Evolutionary conservation across 148 eudicot species (phyloP).

Genomic region (Rhododendron simsii): DNA sequence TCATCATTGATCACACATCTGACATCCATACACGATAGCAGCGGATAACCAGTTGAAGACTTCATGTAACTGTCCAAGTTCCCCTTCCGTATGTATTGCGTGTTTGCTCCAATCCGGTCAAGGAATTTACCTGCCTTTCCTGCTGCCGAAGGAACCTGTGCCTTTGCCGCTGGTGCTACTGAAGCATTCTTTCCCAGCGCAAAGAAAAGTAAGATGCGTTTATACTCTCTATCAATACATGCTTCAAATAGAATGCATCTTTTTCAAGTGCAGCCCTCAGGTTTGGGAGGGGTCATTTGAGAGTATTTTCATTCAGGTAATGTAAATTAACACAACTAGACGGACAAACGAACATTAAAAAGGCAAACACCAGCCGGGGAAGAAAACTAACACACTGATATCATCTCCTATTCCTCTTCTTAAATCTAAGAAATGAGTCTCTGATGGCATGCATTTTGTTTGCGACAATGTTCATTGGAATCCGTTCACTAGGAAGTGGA

Average conservation of each 20-base stretch:
- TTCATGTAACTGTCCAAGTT: too few relatives aligned
- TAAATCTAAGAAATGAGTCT: neutral
- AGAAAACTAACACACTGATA: too few relatives aligned
- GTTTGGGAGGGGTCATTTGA: neutral
- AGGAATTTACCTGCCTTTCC: too few relatives aligned
- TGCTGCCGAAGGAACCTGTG: too few relatives aligned
- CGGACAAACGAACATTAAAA: too few relatives aligned
- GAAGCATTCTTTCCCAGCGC: too few relatives aligned
- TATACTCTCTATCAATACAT: neutral
- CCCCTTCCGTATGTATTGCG: too few relatives aligned
- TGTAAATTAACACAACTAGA: neutral
- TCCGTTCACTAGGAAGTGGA: slow-evolving; percentile 8
- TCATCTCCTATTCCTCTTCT: neutral
- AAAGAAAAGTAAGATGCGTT: neutral
- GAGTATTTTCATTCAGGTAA: neutral
- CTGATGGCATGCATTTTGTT: slow-evolving; percentile 9
- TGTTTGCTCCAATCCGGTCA: too few relatives aligned
- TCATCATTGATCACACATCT: too few relatives aligned
- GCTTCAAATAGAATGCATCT: neutral
- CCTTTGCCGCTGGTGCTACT: too few relatives aligned
- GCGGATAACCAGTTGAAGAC: too few relatives aligned
- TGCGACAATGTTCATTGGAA: slow-evolving; percentile 3
- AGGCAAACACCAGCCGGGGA: neutral
- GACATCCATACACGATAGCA: neutral
- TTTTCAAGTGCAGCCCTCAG: neutral